These are phyloP conservation scores for Ephemerocybe angulata DNA, from an alignment of 768 basidiomycete genomes.

Conservation along the genomic window DNA sequence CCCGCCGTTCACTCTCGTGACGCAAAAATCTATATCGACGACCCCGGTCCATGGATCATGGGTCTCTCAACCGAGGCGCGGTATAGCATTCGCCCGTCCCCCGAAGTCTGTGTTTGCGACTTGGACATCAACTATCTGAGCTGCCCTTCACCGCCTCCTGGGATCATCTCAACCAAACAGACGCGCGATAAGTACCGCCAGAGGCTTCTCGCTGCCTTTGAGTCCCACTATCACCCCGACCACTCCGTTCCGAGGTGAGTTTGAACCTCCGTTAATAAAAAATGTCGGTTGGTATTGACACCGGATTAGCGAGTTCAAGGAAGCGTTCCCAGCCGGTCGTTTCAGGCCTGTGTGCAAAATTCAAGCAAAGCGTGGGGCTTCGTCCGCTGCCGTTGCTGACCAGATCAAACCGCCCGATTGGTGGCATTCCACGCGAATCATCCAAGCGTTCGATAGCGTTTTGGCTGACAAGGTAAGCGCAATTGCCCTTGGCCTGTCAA, in stretches of 20 bases:
- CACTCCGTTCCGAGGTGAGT: constrained; percentile 72
- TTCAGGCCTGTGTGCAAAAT: constrained; percentile 92
- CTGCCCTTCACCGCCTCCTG: constrained; percentile 75
- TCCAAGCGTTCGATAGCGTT: constrained; percentile 86
- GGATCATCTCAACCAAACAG: constrained; percentile 70
- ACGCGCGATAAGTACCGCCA: constrained; percentile 79
- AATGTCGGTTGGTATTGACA: too few relatives aligned
- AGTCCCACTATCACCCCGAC: constrained; percentile 86
- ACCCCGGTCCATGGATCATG: constrained; percentile 96
- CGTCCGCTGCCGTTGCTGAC: constrained; percentile 81
- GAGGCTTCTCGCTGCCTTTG: constrained; percentile 72
- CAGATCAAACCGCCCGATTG: constrained; percentile 87
- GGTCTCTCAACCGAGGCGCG: constrained; percentile 84
- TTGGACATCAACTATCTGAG: constrained; percentile 83
- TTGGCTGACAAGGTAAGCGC: constrained; percentile 72
- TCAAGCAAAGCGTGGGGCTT: constrained; percentile 76
- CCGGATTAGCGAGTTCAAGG: constrained; percentile 77
- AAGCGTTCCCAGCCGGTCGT: constrained; percentile 89
- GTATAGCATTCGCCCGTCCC: constrained; percentile 66
- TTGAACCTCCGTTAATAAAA: constrained; percentile 6
- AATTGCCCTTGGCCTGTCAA: neutral
- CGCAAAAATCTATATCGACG: constrained; percentile 89
- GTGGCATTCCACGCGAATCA: constrained; percentile 92
- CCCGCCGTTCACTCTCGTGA: constrained; percentile 84
- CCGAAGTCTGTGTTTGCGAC: constrained; percentile 87